Percentiles rank a stretch among this genome's conserved stretches.
Conservation (phyloP, 148 eudicot species). For the Drosera capensis region DNA sequence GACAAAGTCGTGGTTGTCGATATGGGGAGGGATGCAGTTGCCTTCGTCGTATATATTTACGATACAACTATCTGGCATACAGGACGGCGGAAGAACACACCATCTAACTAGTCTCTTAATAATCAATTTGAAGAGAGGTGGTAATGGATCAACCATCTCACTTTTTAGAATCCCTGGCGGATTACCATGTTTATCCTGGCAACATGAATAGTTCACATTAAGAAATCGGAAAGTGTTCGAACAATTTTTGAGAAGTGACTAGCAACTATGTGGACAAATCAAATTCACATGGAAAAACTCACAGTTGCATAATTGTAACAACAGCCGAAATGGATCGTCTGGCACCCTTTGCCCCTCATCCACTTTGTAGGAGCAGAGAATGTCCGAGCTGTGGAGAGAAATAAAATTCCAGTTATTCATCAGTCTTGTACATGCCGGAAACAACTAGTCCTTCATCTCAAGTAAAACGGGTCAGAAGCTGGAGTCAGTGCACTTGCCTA, state of each 20-base stretch:
- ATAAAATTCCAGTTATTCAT: not conserved
- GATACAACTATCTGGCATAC: not conserved
- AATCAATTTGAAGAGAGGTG: not conserved
- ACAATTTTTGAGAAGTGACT: too few species aligned
- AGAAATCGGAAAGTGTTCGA: not conserved
- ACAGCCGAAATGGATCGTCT: conserved; percentile 7
- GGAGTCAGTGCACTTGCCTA: too few species aligned
- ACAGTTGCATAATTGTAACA: conserved; percentile 17
- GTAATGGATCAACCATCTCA: not conserved
- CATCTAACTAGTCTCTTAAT: not conserved
- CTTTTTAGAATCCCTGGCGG: not conserved
- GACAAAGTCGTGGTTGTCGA: not conserved
- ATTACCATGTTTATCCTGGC: not conserved
- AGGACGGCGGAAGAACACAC: not conserved
- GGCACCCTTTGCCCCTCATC: conserved; percentile 1
- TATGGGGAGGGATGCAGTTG: not conserved
- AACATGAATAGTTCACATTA: not conserved
- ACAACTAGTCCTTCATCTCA: too few species aligned
- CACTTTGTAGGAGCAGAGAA: not conserved
- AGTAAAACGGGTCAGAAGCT: too few species aligned
- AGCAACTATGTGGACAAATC: too few species aligned
- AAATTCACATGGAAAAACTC: conserved; percentile 3
- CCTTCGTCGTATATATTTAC: not conserved
- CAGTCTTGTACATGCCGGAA: too few species aligned
- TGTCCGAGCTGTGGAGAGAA: not conserved